Base-by-base conservation (phyloP, 805 yeast genomes). In the Kazachstania kunashirensis region DNA sequence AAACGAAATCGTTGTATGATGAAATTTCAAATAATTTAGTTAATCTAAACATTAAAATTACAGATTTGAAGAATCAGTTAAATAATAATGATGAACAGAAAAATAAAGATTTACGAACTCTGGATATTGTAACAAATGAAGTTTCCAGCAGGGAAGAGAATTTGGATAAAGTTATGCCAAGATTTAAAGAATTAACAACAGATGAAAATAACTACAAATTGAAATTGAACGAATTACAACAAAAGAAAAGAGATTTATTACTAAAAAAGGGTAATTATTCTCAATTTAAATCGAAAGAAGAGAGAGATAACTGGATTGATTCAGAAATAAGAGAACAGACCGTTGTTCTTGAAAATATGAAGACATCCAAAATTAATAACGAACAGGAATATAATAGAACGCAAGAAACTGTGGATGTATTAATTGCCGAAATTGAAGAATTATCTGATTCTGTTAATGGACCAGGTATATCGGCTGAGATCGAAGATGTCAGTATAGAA, bases 251-350 rank as follows among this genome's bases (percentile, higher is more conserved):
- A 44, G 58, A 68, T 12, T 55, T 88, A 4, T 71, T 80, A 34
- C 66, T 81, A 6, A 88, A 85, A 50, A 82, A 77, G 47, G 84
- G 82, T 29, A 73, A 86, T 34, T 71, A 71, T 40, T 67, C 75
- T 18, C 71, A 74, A 43, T 86, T 85, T 47, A 43, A 55, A 1
- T 57, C 71, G 12, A 67, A 68, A 43, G 49, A 57, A 2, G 79
- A 83, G 40, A 68, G 96, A 44, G 79, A 85, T 52, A 30, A 41
- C 2, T 84, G 94, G 89, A 64, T 88, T 12, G 50, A 62, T 7
- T 35, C 52, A 0, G 79, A 84, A 48, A 68, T 84, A 15, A 33
- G 51, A 0, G 55, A 50, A 4, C 48, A 71, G 12, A 29, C 48
- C 4, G 44, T 52, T 3, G 57, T 62, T 7, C 48, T 57, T 10